Evolutionary conservation across 371 early-diverging fungal genomes (phyloP), one percentile per base, ranked within the genome.

Genomic region (Smittium culicis): DNA sequence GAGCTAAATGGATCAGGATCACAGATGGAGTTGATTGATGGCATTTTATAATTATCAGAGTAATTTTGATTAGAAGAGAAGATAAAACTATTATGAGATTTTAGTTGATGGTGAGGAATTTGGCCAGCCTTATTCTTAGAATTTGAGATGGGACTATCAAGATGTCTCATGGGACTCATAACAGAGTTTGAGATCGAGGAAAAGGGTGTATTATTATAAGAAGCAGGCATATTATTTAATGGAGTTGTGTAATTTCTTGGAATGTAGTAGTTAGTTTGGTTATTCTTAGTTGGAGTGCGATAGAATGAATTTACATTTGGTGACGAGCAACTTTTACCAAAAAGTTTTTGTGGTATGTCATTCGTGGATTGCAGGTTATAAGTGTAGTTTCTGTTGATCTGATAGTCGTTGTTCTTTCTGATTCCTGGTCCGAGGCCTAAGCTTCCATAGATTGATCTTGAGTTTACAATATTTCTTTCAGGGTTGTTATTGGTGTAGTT

Each of bases 221-320:
- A 17, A 45, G 20, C 28, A 14, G 34, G 17, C 16, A 32, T 11
- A 54, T 25, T 64, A 1, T 16, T 17, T 2, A 64, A 2, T 11
- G 65, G 65, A 2, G 65, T 64, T 35, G 65, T 64, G 54, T 64
- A 64, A 45, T 64, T 64, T 45, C 65, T 64, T 29, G 29, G 8
- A 31, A 35, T 45, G 27, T 64, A 35, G 30, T 34, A 34, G 27
- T 30, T 54, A 27, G 17, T 35, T 1, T 3, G 17, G 20, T 16
- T 35, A 28, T 45, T 64, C 27, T 64, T 64, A 17, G 65, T 64
- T 34, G 65, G 65, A 25, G 65, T 64, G 17, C 35, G 29, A 11
- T 35, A 16, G 27, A 25, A 11, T 45, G 65, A 31, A 28, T 45
- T 64, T 25, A 64, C 16, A 27, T 64, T 45, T 64, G 65, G 65